Evolutionary conservation across 371 early-diverging fungal species (phyloP), one percentile per base, ranked within the genome.

Genomic region (Catenaria anguillulae): DNA sequence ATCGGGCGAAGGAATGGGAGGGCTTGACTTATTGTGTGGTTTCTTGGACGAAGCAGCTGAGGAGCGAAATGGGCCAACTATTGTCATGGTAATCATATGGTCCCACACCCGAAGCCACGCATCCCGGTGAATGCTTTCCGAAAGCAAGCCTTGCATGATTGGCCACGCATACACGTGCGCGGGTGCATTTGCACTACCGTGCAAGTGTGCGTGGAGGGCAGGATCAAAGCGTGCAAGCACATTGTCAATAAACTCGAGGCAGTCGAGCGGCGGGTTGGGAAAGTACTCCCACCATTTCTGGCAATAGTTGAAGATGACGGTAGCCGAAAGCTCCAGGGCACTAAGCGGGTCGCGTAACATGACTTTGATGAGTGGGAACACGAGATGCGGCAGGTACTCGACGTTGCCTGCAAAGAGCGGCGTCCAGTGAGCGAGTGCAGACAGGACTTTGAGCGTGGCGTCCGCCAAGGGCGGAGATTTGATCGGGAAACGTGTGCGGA

Each of bases 231-330:
- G 71, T 1, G 45, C 68, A 0, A 80, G 60, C 33, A 78, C 37
- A 33, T 76, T 70, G 61, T 77, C 75, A 8, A 76, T 43, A 29
- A 78, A 62, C 35, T 66, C 71, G 23, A 80, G 70, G 24, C 65
- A 66, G 54, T 79, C 77, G 12, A 80, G 55, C 0, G 81, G 81
- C 4, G 81, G 77, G 62, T 77, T 75, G 2, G 81, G 81, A 66
- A 69, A 76, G 64, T 77, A 80, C n/a, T 80, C 79, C 77, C 77
- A 80, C 81, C 81, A 80, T 45, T 79, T 77, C 63, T 80, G 79
- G 60, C 79, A 78, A 74, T 74, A 80, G 62, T 80, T 80, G 13
- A 69, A 72, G 72, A 77, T 34, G 5, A 80, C 56, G 0, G 77
- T 75, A 69, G 76, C 67, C 24, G 76, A 48, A 2, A 69, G 62